Conservation (phyloP, 2,329 filamentous ascomycete genomes). For the Scleromitrula shiraiana region DNA sequence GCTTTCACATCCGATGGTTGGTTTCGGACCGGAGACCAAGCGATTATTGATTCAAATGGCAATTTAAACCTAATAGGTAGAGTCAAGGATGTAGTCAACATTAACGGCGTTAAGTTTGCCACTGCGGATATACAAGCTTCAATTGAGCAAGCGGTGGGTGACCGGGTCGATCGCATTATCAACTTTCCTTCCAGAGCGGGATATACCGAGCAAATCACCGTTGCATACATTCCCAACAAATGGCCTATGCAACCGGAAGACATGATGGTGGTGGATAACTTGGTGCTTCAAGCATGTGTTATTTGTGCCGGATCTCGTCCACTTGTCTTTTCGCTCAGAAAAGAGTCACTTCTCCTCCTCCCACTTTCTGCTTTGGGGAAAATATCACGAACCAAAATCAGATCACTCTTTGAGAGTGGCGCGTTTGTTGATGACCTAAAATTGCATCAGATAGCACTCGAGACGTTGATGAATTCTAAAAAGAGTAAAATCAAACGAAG, state of each 20-base stretch:
- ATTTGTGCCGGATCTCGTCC: neutral
- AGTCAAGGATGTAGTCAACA: slow-evolving; percentile 37
- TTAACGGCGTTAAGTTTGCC: slow-evolving; percentile 40
- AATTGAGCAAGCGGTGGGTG: slow-evolving; percentile 29
- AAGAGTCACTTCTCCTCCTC: slow-evolving; percentile 20
- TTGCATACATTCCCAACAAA: neutral
- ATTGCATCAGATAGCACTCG: neutral
- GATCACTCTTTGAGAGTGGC: slow-evolving; percentile 24
- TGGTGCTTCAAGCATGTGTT: neutral
- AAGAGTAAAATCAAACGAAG: neutral
- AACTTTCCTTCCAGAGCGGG: slow-evolving; percentile 22
- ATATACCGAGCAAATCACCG: slow-evolving; percentile 20
- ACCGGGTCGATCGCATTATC: neutral
- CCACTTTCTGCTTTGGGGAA: slow-evolving; percentile 36
- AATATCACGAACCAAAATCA: slow-evolving; percentile 33
- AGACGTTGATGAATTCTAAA: neutral
- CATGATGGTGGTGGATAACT: neutral
- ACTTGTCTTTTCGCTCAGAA: neutral
- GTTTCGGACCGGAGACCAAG: slow-evolving; percentile 37
- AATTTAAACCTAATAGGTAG: slow-evolving; percentile 33
- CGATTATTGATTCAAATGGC: slow-evolving; percentile 29
- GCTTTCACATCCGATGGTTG: slow-evolving; percentile 44
- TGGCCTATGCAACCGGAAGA: neutral
- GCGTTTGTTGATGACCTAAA: neutral
- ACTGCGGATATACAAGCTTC: slow-evolving; percentile 33